Percentiles rank a stretch among this genome's conserved stretches.
Evolutionary conservation across 2,329 filamentous ascomycete species (phyloP).

Genomic region (Aspergillus vadensis): DNA sequence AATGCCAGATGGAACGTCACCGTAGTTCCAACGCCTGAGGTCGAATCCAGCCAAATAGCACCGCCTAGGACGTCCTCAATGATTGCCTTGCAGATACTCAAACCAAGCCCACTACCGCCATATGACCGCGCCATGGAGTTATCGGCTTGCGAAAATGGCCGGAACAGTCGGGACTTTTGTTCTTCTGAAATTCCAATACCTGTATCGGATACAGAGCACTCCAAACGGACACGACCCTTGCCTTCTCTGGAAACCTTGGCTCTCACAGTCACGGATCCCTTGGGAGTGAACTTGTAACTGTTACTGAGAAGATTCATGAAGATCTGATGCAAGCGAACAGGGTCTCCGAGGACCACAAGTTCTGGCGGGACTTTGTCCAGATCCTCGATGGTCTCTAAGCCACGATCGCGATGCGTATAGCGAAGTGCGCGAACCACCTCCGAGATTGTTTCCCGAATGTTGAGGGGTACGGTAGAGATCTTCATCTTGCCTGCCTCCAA

Average conservation of each 20-base stretch:
- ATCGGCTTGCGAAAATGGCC: conserved; percentile 91
- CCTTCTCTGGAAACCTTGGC: conserved; percentile 73
- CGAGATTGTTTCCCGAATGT: conserved; percentile 67
- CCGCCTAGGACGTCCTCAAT: conserved; percentile 92
- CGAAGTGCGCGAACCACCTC: conserved; percentile 65
- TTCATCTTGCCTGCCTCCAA: conserved; percentile 85
- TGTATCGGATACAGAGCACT: conserved; percentile 84
- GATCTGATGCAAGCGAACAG: conserved; percentile 80
- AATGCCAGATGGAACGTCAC: conserved; percentile 83
- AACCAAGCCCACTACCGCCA: conserved; percentile 83
- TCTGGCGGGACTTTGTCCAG: conserved; percentile 61
- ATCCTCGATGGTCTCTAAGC: conserved; percentile 63
- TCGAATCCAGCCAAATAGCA: conserved; percentile 77
- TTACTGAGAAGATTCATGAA: conserved; percentile 81
- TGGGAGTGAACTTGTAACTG: conserved; percentile 89
- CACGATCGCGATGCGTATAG: conserved; percentile 64
- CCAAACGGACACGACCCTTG: conserved; percentile 69
- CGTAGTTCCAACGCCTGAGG: conserved; percentile 61
- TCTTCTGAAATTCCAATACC: conserved; percentile 83
- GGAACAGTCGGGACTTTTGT: conserved; percentile 81
- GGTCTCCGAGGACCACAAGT: conserved; percentile 77
- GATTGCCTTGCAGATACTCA: conserved; percentile 92
- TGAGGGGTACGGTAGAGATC: conserved; percentile 80
- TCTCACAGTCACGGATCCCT: conserved; percentile 81
- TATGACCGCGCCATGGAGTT: conserved; percentile 88